Base-by-base conservation (phyloP, 2,329 filamentous ascomycete species). In the Trichoderma sp. region DNA sequence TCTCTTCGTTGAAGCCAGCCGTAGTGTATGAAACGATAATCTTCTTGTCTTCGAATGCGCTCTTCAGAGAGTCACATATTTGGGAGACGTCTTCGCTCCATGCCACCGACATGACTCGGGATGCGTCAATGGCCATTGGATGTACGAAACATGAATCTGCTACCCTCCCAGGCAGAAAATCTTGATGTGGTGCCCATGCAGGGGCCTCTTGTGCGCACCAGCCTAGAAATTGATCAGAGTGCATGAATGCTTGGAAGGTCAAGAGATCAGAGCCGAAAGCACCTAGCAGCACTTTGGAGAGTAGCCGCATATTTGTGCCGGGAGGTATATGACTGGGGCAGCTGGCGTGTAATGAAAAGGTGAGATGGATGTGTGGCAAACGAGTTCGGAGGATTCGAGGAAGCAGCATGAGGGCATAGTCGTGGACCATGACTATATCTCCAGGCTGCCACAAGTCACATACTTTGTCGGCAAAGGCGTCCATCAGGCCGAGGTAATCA, bases 401-500 rank as follows among this genome's bases (percentile, higher is more conserved):
- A 4, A 98, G 87, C 36, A 98, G 86, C 80, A 98, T 90, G 65
- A 98, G 88, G 79, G 97, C 94, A 81, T 97, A 98, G 82, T 98
- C 95, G 80, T 98, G 95, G 66, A 98, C 90, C 80, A 97, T 89
- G 71, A 98, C 89, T 69, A 98, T 90, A 80, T 98, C 95, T 58
- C 95, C 95, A 0, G 94, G 93, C 80, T 93, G 93, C 85, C 98
- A 98, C 68, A 92, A 87, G 77, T 95, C 90, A 72, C 95, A 85
- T 76, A 98, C 97, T 74, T 91, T 90, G 80, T 97, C 92, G 71
- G 95, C 94, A 77, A 98, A 98, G 73, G 93, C 90, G 78, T 94
- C 91, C 83, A 98, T 98, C 88, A 97, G 91, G 63, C 91, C 91
- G 80, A 93, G 92, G 82, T 97, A 98, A 82, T 98, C 94, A n/a